Evolutionary conservation across 768 basidiomycete species (phyloP), one percentile per base, ranked within the genome.

Genomic region (Termitomyces sp.): DNA sequence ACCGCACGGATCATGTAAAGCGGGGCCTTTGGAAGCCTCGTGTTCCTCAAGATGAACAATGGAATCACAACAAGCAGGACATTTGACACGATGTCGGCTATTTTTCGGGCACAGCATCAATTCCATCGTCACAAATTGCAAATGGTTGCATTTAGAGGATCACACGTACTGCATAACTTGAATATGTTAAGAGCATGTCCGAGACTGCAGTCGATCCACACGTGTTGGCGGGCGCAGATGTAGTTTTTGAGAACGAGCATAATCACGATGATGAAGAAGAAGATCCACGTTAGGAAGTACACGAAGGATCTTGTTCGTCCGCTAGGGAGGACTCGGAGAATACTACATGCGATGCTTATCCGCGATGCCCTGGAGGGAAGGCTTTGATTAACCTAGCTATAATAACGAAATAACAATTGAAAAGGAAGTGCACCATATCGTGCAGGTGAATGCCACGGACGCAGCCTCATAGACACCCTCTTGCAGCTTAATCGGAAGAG

Each of bases 291-390:
- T 31, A 57, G 22, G 20, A 12, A 48, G 12, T 49, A 37, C 36
- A 59, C 46, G 31, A 59, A 41, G 22, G 33, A 55, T 31, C 60
- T 58, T 22, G 55, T 51, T n/a, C 53, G 16, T 44, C 55, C 57
- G 18, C 28, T 26, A 1, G 60, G 64, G 5, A 64, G 37, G 10
- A 67, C 52, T 29, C 62, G 60, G 9, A 62, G 51, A 33, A 67
- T 60, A 22, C 62, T 64, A 51, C 61, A 65, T 26, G 60, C 61
- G 22, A 67, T 63, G 31, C 64, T 65, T 28, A 67, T 65, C 48
- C 64, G 52, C 7, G 60, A 60, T 22, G 64, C n/a, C 66, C 66
- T 66, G 49, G 28, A 44, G n/a, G 18, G 33, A 39, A 33, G 44
- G 47, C 34, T n/a, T 20, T 22, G 5, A 15, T 55, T 20, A 24